Base-by-base conservation (phyloP, 1,284 basidiomycete genomes). In the Mycocalia duriaeana region DNA sequence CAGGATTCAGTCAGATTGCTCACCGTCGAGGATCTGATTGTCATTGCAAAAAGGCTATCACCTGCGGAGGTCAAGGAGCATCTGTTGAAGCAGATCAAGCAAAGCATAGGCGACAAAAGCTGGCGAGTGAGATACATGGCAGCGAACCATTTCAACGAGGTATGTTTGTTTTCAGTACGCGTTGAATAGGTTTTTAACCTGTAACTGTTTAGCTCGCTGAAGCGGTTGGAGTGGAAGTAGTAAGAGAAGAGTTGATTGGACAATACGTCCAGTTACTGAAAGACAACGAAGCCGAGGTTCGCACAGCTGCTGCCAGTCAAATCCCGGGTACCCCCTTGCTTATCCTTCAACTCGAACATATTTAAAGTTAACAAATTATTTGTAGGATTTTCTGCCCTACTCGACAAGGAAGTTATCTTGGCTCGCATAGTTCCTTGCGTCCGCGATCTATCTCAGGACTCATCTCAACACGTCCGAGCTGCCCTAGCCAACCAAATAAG, bases 121-220 rank as follows among this genome's bases (percentile, higher is more conserved):
- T 99, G 96, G 96, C 78, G 96, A 58, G 96, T 99, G 44, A 80
- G 96, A 60, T 99, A 98, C 70, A 99, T 99, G 95, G 93, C 94
- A 14, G 96, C 95, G 4, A 94, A 86, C 57, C 91, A 99, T 69
- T 99, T 99, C 70, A 96, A 99, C 54, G 90, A 94, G 76, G 89
- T 88, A 38, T 18, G 19, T 26, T 25, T 35, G 45, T 25, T 37
- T 7, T 22, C 14, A 26, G 16, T 14, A 41, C 24, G 42, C 14
- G 41, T 47, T 23, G 40, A 42, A 19, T 60, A 39, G 36, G 25
- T 35, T 35, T 36, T 25, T 23, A 48, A 44, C 44, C 9, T 14
- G 9, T 38, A 9, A 14, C 19, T 9, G 19, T 14, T 31, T 31
- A 92, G 88, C 80, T 99, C 31, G 94, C 96, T 2, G 89, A 94